Evolutionary conservation across 192 early-diverging fungal species (phyloP).

Genomic region (Umbelopsis sp.): DNA sequence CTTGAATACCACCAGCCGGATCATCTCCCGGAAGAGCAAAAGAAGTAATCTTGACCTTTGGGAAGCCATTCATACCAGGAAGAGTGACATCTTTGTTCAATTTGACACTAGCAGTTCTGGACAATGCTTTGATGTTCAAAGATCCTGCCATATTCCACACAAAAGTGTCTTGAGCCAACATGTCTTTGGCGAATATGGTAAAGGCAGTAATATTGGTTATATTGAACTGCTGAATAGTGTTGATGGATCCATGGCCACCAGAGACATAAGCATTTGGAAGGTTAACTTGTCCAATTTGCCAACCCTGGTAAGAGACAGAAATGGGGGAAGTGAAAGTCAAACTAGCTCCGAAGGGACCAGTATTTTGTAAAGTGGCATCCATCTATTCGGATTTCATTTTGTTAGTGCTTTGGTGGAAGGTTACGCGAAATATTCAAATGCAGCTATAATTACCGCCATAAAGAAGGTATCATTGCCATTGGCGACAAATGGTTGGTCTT

Average conservation of each 20-base stretch:
- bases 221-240: constrained; percentile 36
- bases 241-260: constrained; percentile 46
- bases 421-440: too few species aligned
- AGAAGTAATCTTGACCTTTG: constrained; percentile 47
- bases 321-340: constrained; percentile 55
- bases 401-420: too few species aligned
- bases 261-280: constrained; percentile 43
- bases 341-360: constrained; percentile 50
- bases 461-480: constrained; percentile 26
- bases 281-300: constrained; percentile 43
- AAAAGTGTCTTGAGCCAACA: constrained; percentile 49
- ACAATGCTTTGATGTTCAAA: constrained; percentile 44
- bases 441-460: constrained; percentile 19
- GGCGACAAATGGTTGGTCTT: neutral
- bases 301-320: constrained; percentile 47
- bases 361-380: constrained; percentile 28
- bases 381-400: constrained; percentile 6
- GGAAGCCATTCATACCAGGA: constrained; percentile 59
- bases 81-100: constrained; percentile 51
- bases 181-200: constrained; percentile 47
- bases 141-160: constrained; percentile 50
- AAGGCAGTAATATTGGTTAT: constrained; percentile 48
- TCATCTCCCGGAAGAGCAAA: constrained; percentile 57
- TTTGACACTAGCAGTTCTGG: constrained; percentile 44
- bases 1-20: constrained; percentile 54